These are phyloP conservation scores for Crithidia sp. DNA, from an alignment of 208 protist species.

Conservation along the genomic window DNA sequence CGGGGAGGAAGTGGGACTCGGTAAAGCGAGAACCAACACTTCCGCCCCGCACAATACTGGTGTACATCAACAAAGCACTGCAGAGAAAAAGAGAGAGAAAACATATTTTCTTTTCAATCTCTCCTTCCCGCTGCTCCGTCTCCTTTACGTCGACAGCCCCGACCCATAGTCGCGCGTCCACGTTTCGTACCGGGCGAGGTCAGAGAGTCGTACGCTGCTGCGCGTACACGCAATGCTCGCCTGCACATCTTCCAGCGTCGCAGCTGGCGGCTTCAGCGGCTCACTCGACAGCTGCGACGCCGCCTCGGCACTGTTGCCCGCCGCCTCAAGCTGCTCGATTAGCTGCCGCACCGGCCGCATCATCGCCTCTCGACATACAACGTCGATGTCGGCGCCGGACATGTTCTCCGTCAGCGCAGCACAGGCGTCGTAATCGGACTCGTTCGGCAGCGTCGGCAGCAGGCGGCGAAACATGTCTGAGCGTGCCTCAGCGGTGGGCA, in stretches of 20 bases:
- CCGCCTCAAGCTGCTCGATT: slow-evolving; percentile 78
- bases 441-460: slow-evolving; percentile 37
- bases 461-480: slow-evolving; percentile 71
- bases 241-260: slow-evolving; percentile 78
- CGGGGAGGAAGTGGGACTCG: no score
- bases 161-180: slow-evolving; percentile 83
- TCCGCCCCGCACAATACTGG: no score
- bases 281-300: slow-evolving; percentile 30
- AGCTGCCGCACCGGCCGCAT: slow-evolving; percentile 92
- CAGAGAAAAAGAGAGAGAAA: no score
- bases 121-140: no score
- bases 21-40: no score
- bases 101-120: no score
- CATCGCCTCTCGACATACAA: slow-evolving; percentile 92
- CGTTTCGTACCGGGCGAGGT: slow-evolving; percentile 70
- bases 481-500: slow-evolving; percentile 79
- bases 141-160: slow-evolving; percentile 68
- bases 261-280: slow-evolving; percentile 47
- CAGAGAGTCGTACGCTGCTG: slow-evolving; percentile 69
- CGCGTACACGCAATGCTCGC: slow-evolving; percentile 81
- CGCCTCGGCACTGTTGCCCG: slow-evolving; percentile 14
- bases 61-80: no score
- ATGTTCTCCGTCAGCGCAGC: slow-evolving; percentile 77
- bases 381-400: slow-evolving; percentile 92
- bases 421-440: slow-evolving; percentile 64